A percentile compares a stretch with the other conserved stretches of the same genome.
These are phyloP conservation scores for Phialophora verrucosa DNA, from an alignment of 2,329 filamentous ascomycete species.

Conservation along the genomic window DNA sequence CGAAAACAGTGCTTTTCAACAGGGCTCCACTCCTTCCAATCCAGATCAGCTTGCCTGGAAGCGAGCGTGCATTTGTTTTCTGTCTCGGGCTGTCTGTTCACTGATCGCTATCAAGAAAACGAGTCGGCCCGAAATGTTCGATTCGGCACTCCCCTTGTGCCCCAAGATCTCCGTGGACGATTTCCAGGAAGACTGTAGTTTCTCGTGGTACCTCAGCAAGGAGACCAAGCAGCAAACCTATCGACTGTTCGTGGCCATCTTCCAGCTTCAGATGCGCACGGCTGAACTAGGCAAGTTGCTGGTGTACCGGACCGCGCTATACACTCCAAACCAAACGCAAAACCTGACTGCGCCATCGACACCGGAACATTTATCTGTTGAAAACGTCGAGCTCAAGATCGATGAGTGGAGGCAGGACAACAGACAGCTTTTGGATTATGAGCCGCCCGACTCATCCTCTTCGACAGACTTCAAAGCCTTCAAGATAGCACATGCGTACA, in stretches of 20 bases:
- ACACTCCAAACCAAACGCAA: neutral
- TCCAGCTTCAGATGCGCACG: neutral
- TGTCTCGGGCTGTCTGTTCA: neutral
- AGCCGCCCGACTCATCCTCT: conserved; percentile 6
- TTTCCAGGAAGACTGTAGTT: neutral
- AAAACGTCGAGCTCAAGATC: conserved; percentile 10
- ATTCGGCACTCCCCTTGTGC: neutral
- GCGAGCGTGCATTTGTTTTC: neutral
- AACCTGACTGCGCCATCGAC: neutral
- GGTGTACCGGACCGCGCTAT: neutral
- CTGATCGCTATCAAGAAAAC: neutral
- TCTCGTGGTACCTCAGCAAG: neutral
- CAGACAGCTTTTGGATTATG: neutral
- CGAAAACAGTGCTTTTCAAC: neutral
- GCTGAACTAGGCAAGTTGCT: neutral
- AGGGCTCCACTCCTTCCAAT: neutral
- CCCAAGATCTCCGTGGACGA: neutral
- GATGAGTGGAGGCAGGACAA: conserved; percentile 14
- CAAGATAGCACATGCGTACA: neutral
- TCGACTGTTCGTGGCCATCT: neutral
- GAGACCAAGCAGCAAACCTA: neutral
- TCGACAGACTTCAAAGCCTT: conserved; percentile 5
- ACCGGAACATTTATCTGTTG: neutral
- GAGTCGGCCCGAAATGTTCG: neutral
- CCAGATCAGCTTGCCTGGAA: neutral